These are phyloP conservation scores for Plectosphaerella cucumerina DNA, from an alignment of 2,329 filamentous ascomycete species.

Conservation along the genomic window DNA sequence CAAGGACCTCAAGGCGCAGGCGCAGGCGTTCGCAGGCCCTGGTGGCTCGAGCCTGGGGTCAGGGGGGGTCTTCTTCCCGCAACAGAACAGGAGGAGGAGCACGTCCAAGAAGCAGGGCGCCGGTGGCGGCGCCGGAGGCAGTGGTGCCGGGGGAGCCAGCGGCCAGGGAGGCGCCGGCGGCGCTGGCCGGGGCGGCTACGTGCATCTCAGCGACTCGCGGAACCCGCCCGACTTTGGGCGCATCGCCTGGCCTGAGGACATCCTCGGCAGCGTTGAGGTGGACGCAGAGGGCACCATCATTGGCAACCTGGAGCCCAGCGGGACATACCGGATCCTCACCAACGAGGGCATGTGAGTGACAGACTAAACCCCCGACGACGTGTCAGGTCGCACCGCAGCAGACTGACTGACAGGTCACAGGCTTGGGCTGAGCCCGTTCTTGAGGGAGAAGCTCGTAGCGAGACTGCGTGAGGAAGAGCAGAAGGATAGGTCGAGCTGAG, in stretches of 20 bases:
- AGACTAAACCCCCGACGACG: not conserved
- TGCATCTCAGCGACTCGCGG: conserved; percentile 61
- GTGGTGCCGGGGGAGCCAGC: conserved; percentile 51
- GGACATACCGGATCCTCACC: conserved; percentile 60
- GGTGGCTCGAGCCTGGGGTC: conserved; percentile 50
- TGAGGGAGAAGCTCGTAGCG: conserved; percentile 50
- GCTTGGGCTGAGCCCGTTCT: conserved; percentile 49
- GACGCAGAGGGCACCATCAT: conserved; percentile 52
- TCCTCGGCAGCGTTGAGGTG: conserved; percentile 64
- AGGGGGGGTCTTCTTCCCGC: conserved; percentile 45
- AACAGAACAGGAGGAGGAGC: conserved; percentile 30
- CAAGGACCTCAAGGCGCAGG: conserved; percentile 50
- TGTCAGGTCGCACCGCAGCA: not conserved
- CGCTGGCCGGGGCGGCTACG: conserved; percentile 55
- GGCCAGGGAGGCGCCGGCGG: conserved; percentile 60
- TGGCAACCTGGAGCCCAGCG: conserved; percentile 54
- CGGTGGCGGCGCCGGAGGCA: conserved; percentile 35
- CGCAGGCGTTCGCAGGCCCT: conserved; percentile 54
- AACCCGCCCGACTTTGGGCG: conserved; percentile 64
- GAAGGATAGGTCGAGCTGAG: conserved; percentile 16
- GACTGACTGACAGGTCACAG: conserved; percentile 21
- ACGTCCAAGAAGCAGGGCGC: conserved; percentile 28
- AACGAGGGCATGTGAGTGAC: conserved; percentile 62
- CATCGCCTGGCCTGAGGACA: conserved; percentile 67
- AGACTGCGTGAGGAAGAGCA: conserved; percentile 48